Percentiles rank a stretch among this genome's conserved stretches.
phyloP scores from a whole-genome alignment of 169 alveolate genomes.

The Cryptosporidium andersoni region DNA sequence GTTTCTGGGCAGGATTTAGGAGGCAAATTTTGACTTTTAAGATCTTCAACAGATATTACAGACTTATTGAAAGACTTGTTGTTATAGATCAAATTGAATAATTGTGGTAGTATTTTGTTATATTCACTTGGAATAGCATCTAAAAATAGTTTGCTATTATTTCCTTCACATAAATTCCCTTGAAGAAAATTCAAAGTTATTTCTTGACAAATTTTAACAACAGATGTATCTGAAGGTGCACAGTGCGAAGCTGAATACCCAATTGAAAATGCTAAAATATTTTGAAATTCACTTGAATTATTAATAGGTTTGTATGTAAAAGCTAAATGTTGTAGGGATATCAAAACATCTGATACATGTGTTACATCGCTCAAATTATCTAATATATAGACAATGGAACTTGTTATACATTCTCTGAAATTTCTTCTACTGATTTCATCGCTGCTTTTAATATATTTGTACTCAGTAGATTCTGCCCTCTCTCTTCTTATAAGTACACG shows the following conservation, averaged over 20 bases:
- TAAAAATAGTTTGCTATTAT: neutral
- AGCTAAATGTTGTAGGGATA: constrained; percentile 18
- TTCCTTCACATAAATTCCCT: constrained; percentile 13
- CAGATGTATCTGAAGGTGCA: constrained; percentile 36
- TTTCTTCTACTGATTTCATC: constrained; percentile 9
- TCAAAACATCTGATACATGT: neutral
- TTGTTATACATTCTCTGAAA: neutral
- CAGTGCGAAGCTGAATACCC: constrained; percentile 54
- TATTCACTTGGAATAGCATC: constrained; percentile 47
- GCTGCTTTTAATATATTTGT: neutral
- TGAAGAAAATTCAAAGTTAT: constrained; percentile 20
- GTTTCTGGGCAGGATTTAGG: too few species aligned
- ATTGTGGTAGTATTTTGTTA: constrained; percentile 38
- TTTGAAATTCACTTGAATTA: constrained; percentile 26
- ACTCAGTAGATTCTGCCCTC: constrained; percentile 8
- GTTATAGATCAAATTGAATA: constrained; percentile 21
- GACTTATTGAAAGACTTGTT: neutral
- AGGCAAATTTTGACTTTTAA: neutral
- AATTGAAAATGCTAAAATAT: constrained; percentile 44
- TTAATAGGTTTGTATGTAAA: constrained; percentile 12
- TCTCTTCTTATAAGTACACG: neutral
- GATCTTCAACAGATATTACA: neutral
- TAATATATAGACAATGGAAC: constrained; percentile 22
- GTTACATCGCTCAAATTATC: neutral
- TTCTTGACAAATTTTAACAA: constrained; percentile 16